A percentile compares a stretch with the other conserved stretches of the same genome.
Conservation (phyloP, 805 yeast species). For the Geotrichum ghanense region DNA sequence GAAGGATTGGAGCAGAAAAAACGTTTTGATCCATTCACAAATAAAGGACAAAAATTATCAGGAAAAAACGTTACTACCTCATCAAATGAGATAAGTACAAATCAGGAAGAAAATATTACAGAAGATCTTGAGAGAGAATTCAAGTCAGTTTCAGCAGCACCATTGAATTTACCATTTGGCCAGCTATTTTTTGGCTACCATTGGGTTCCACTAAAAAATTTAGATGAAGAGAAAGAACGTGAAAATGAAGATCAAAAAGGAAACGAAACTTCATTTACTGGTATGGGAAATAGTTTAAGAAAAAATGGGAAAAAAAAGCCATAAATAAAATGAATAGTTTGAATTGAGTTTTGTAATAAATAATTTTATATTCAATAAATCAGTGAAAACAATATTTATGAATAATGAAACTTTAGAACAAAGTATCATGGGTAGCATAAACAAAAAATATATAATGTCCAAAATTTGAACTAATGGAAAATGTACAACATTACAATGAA, state of each 20-base stretch:
- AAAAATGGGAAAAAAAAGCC: conserved; percentile 58
- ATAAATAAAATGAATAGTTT: no score
- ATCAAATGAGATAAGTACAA: neutral
- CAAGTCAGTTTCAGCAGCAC: conserved; percentile 42
- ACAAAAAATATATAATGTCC: no score
- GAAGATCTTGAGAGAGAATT: conserved; percentile 7
- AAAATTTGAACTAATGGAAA: no score
- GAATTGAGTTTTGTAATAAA: no score
- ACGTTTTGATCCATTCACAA: conserved; percentile 30
- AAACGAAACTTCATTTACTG: conserved; percentile 31
- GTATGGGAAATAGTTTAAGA: conserved; percentile 69
- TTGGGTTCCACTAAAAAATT: conserved; percentile 33
- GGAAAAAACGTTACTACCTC: conserved; percentile 22
- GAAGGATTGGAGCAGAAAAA: conserved; percentile 23
- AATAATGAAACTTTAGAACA: no score
- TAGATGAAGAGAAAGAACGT: conserved; percentile 28
- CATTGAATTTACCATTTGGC: conserved; percentile 66
- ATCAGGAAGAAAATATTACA: conserved; percentile 3
- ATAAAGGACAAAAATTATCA: conserved; percentile 61
- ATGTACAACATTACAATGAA: no score
- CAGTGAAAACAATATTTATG: no score
- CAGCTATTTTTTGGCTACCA: conserved; percentile 94
- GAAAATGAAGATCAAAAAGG: conserved; percentile 23
- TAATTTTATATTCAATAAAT: no score
- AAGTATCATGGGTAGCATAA: no score